Base-by-base conservation (phyloP, 2,329 filamentous ascomycete genomes). In the Colletotrichum musae region DNA sequence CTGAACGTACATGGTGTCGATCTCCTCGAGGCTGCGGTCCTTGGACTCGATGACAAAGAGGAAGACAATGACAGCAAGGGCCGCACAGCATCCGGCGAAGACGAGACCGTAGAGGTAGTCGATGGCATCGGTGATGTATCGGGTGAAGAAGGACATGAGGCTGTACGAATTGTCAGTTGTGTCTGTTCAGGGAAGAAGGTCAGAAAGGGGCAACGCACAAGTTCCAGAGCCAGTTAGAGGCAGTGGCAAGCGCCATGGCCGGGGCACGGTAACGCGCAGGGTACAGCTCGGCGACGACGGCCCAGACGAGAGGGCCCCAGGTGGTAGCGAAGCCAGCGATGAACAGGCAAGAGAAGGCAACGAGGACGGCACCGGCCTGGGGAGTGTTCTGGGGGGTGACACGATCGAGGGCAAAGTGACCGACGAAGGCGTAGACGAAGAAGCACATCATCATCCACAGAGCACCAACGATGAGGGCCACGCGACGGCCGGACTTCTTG, bases 31-130 rank as follows among this genome's bases (percentile, higher is more conserved):
- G 1, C 88, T 89, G 39, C 91, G 87, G 74, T 91, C 91, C 79
- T 92, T 91, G 70, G 87, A 91, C 81, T 94, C 92, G 75, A 91
- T 91, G 71, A 94, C 85, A 80, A 93, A 93, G 84, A 94, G 92
- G 84, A 91, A 94, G 68, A 94, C 91, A 58, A 93, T 85, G 18
- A 88, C 74, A 5, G 90, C 85, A 21, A 90, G 89, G 10, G 85
- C 85, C 66, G 88, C 87, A 75, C 90, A 90, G 78, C 90, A 93
- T 5, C 86, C 89, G 0, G 90, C 91, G 76, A 93, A 93, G 47
- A 94, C 88, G 68, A 93, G 89, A 39, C 92, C 92, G 76, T 92
- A 93, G 5, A 85, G 84, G 80, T 91, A 93, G 77, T 90, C 86
- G 73, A 94, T 93, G 18, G 86, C 83, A 36, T 87, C 85, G n/a